Evolutionary conservation across 1,284 basidiomycete genomes (phyloP).

Genomic region (Tilletia horrida): DNA sequence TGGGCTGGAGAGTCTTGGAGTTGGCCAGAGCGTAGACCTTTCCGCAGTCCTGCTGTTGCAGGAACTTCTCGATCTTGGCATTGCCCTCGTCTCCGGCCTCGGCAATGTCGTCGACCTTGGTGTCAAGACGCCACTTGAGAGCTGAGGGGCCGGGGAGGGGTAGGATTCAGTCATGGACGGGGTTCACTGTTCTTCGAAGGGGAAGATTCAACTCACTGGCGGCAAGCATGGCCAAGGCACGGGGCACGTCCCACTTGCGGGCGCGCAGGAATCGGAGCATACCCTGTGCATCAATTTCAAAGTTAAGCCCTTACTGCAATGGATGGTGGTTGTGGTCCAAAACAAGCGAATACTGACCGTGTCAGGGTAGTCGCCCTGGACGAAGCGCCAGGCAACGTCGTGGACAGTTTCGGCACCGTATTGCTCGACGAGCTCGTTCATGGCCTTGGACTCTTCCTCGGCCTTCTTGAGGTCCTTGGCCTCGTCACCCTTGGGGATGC

Average conservation of each 20-base stretch:
- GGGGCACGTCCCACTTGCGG: conserved; percentile 55
- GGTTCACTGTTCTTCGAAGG: not conserved
- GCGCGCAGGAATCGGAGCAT: conserved; percentile 56
- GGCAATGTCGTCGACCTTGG: conserved; percentile 54
- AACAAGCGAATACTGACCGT: not conserved
- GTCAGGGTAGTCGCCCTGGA: conserved; percentile 31
- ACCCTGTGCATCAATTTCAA: not conserved
- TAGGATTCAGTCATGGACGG: not conserved
- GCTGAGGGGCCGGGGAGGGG: conserved; percentile 16
- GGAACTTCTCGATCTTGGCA: conserved; percentile 52
- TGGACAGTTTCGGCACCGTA: conserved; percentile 54
- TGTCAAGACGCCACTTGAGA: conserved; percentile 52
- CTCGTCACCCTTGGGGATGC: conserved; percentile 50
- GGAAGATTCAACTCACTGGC: conserved; percentile 18
- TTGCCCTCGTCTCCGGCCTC: conserved; percentile 55
- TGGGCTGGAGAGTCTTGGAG: conserved; percentile 14
- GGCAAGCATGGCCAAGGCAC: conserved; percentile 56
- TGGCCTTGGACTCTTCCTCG: conserved; percentile 52
- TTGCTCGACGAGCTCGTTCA: conserved; percentile 52
- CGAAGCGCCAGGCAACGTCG: conserved; percentile 54
- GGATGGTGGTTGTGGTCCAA: not conserved
- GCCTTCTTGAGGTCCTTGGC: conserved; percentile 51
- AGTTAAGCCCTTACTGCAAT: not conserved
- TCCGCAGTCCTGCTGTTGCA: conserved; percentile 53
- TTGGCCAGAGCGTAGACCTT: conserved; percentile 29